Conservation (phyloP, 106 monocot species). For the Chionographis japonica region DNA sequence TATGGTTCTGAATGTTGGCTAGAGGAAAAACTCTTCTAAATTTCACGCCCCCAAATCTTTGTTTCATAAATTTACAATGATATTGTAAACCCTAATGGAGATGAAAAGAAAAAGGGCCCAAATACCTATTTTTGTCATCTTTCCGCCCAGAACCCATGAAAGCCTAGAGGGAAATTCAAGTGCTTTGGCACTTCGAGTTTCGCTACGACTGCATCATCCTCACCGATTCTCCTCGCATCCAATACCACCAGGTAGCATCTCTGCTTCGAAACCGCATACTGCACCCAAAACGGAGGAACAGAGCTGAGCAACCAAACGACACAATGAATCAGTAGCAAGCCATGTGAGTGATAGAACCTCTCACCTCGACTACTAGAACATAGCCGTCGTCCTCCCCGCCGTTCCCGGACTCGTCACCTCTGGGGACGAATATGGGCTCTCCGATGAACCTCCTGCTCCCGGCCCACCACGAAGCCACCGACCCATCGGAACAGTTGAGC, state of each 20-base stretch:
- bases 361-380: slow-evolving; percentile 74
- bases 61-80: no score
- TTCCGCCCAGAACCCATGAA: slow-evolving; percentile 83
- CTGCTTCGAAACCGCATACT: slow-evolving; percentile 77
- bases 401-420: neutral
- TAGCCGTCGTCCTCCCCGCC: slow-evolving; percentile 74
- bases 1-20: no score
- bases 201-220: slow-evolving; percentile 46
- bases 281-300: slow-evolving; percentile 8
- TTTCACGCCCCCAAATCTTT: no score
- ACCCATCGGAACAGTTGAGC: slow-evolving; percentile 31
- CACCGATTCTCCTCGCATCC: slow-evolving; percentile 66
- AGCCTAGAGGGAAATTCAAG: slow-evolving; percentile 76
- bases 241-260: slow-evolving; percentile 73
- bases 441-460: slow-evolving; percentile 61
- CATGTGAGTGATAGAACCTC: neutral
- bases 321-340: no score
- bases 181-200: slow-evolving; percentile 78
- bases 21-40: no score
- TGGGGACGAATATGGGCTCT: slow-evolving; percentile 69
- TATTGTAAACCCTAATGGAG: no score
- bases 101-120: no score
- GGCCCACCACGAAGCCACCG: slow-evolving; percentile 49
- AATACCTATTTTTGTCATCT: neutral
- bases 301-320: no score